Conservation (phyloP, 2,329 filamentous ascomycete genomes). For the Hypoxylon sp. region DNA sequence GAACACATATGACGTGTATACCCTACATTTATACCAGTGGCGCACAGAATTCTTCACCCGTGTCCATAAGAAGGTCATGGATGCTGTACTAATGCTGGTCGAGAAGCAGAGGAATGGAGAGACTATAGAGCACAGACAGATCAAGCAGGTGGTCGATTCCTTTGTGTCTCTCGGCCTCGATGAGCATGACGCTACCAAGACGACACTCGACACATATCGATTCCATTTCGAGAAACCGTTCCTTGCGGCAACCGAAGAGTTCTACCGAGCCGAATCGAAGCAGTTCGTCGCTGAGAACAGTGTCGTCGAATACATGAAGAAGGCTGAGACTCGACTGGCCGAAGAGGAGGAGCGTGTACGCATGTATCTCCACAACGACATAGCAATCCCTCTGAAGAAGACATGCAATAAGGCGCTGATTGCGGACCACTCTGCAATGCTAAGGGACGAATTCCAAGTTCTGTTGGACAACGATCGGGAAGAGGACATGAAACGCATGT, state of each 20-base stretch:
- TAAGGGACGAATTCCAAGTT: conserved; percentile 95
- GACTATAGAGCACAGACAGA: conserved; percentile 96
- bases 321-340: conserved; percentile 88
- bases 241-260: conserved; percentile 83
- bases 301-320: conserved; percentile 99
- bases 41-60: conserved; percentile 89
- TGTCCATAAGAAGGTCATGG: conserved; percentile 92
- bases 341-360: conserved; percentile 96
- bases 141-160: conserved; percentile 96
- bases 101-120: conserved; percentile 98
- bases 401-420: conserved; percentile 92
- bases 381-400: conserved; percentile 85
- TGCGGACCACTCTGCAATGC: conserved; percentile 84
- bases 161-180: conserved; percentile 96
- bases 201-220: conserved; percentile 94
- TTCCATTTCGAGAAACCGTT: conserved; percentile 94
- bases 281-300: conserved; percentile 97
- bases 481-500: conserved; percentile 97
- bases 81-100: conserved; percentile 91
- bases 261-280: conserved; percentile 93
- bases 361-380: conserved; percentile 92
- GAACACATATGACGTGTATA: conserved; percentile 98
- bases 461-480: conserved; percentile 94
- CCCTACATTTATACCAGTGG: conserved; percentile 95
- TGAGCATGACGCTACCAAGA: conserved; percentile 92